Conservation (phyloP, 73 alveolate species). For the Paramecium pentaurelia region DNA sequence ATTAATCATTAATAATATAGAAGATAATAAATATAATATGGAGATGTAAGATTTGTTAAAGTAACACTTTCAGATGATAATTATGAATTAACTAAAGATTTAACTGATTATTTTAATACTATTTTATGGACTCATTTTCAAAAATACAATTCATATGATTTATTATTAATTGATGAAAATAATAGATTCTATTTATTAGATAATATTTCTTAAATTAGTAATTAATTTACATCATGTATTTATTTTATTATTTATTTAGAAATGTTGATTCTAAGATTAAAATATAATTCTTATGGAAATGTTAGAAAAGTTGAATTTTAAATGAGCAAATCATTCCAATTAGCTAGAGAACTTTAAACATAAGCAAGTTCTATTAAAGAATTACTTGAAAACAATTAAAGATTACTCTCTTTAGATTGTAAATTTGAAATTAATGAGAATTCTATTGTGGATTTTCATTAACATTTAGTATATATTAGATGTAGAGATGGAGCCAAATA, state of each 20-base stretch:
- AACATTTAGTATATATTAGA: neutral
- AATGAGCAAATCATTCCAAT: neutral
- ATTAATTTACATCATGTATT: neutral
- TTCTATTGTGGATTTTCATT: neutral
- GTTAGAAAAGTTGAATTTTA: neutral
- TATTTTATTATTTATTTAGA: neutral
- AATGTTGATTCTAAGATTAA: neutral
- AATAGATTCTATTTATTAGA: neutral
- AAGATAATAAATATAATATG: neutral
- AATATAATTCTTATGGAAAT: neutral
- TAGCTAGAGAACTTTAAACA: neutral
- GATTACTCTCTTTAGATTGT: neutral
- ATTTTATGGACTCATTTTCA: neutral
- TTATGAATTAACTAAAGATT: neutral
- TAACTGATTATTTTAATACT: neutral
- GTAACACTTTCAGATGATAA: neutral
- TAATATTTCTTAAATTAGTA: neutral
- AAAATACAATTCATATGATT: neutral
- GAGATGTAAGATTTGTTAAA: neutral
- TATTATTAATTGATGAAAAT: neutral
- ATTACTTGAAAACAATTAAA: neutral
- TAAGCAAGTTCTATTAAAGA: neutral
- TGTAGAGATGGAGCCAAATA: conserved; percentile 8
- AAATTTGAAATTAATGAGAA: neutral
- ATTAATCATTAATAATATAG: neutral